Conservation (phyloP, 495 filamentous ascomycete species). For the Aspergillus kassunensis region DNA sequence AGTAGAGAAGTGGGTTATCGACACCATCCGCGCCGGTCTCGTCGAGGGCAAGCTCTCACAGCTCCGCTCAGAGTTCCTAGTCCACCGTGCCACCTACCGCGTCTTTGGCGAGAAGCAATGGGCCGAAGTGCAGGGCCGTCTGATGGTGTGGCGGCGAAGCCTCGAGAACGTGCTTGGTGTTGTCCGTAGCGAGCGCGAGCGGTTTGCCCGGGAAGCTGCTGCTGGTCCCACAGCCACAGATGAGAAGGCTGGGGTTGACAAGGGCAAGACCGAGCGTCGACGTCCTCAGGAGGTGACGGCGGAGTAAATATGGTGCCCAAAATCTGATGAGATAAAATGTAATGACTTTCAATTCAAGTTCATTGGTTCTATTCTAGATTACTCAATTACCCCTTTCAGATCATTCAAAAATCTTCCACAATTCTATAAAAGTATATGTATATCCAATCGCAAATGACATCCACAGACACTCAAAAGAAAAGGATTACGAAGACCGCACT, state of each 20-base stretch:
- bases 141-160: conserved; percentile 85
- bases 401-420: background rate
- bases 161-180: conserved; percentile 70
- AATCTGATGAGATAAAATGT: conserved; percentile 12
- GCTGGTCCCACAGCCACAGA: conserved; percentile 25
- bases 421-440: background rate
- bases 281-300: conserved; percentile 13
- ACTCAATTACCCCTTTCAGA: conserved; percentile 5
- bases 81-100: conserved; percentile 90
- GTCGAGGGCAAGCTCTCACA: conserved; percentile 94
- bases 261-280: conserved; percentile 36
- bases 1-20: conserved; percentile 97
- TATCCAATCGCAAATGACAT: no score
- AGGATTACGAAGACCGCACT: conserved; percentile 16
- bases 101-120: conserved; percentile 98
- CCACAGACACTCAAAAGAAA: background rate
- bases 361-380: conserved; percentile 13
- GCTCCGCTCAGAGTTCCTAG: conserved; percentile 83
- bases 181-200: conserved; percentile 72
- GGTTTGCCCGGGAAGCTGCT: conserved; percentile 44
- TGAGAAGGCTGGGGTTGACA: conserved; percentile 23
- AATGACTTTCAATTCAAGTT: conserved; percentile 9
- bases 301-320: background rate
- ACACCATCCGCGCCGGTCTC: conserved; percentile 89
- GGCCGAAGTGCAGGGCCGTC: conserved; percentile 80